A percentile compares a stretch with the other conserved stretches of the same genome.
Conservation (phyloP, 1,284 basidiomycete species). For the Malassezia sp. region DNA sequence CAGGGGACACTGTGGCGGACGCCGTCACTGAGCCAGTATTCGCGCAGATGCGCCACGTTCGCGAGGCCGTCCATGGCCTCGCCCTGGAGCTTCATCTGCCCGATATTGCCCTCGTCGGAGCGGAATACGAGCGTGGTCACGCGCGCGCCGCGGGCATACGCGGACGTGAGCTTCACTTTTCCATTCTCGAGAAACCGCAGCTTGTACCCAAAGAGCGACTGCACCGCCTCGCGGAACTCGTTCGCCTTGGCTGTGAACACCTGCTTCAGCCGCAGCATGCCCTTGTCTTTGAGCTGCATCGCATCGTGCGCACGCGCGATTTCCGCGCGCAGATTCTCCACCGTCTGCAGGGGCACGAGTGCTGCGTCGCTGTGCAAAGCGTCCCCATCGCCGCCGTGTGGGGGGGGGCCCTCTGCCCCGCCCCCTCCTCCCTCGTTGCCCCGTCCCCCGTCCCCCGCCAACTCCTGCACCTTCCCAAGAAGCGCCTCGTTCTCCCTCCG, state of each 20-base stretch:
- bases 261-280: constrained; percentile 60
- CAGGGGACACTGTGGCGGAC: constrained; percentile 50
- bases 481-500: constrained; percentile 57
- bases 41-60: constrained; percentile 34
- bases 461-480: constrained; percentile 18
- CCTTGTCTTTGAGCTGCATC: constrained; percentile 56
- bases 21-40: constrained; percentile 50
- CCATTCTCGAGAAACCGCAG: constrained; percentile 72
- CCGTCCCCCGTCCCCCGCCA: constrained; percentile 51
- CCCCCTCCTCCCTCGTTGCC: too few species aligned
- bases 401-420: constrained; percentile 47
- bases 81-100: constrained; percentile 50
- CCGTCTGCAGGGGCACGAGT: constrained; percentile 53
- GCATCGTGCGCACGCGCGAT: constrained; percentile 55
- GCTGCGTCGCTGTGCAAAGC: too few species aligned
- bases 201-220: constrained; percentile 69
- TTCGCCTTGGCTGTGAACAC: constrained; percentile 60
- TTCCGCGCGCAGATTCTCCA: constrained; percentile 57
- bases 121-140: constrained; percentile 50
- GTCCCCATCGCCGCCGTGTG: constrained; percentile 53
- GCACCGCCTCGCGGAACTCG: constrained; percentile 69
- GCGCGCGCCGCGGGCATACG: constrained; percentile 52
- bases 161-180: constrained; percentile 67
- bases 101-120: constrained; percentile 50
- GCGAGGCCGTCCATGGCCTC: constrained; percentile 40